These are phyloP conservation scores for Gentiana macrophylla DNA, from an alignment of 257 asterid genomes.

Conservation along the genomic window DNA sequence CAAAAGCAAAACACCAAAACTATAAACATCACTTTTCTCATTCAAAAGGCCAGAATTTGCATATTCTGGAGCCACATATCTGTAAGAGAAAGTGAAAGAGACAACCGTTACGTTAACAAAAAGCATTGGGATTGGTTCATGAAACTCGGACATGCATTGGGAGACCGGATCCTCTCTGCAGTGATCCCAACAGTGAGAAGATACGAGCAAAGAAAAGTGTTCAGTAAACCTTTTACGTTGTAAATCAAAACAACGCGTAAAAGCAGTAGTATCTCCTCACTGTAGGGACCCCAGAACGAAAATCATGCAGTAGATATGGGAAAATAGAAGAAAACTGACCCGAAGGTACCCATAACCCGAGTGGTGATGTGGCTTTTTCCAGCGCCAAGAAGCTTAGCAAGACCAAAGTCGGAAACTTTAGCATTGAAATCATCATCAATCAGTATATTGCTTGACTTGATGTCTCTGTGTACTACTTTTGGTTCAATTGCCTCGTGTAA, in stretches of 20 bases:
- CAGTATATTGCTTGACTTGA: conserved; percentile 86
- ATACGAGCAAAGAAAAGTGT: conserved; percentile 8
- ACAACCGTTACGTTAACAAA: too few species aligned
- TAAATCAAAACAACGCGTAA: too few species aligned
- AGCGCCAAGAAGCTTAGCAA: conserved; percentile 89
- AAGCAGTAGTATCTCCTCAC: too few species aligned
- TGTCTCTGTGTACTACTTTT: conserved; percentile 90
- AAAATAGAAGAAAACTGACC: conserved; percentile 38
- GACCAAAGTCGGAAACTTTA: conserved; percentile 91
- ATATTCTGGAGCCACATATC: conserved; percentile 98
- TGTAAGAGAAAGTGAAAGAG: conserved; percentile 14
- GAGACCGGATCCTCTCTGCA: too few species aligned
- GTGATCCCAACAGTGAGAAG: background rate
- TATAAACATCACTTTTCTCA: conserved; percentile 89
- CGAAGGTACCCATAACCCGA: conserved; percentile 97
- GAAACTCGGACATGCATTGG: too few species aligned
- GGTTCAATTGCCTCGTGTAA: conserved; percentile 97
- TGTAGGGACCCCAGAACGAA: too few species aligned
- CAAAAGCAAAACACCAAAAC: conserved; percentile 81
- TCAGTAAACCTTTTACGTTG: background rate
- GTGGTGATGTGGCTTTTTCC: conserved; percentile 90
- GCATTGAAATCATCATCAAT: conserved; percentile 86
- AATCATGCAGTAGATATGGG: background rate
- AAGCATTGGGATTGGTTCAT: too few species aligned
- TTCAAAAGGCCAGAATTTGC: conserved; percentile 90